These are phyloP conservation scores for Ceratopteris richardii DNA, from an alignment of 75 land plant species.

Conservation along the genomic window DNA sequence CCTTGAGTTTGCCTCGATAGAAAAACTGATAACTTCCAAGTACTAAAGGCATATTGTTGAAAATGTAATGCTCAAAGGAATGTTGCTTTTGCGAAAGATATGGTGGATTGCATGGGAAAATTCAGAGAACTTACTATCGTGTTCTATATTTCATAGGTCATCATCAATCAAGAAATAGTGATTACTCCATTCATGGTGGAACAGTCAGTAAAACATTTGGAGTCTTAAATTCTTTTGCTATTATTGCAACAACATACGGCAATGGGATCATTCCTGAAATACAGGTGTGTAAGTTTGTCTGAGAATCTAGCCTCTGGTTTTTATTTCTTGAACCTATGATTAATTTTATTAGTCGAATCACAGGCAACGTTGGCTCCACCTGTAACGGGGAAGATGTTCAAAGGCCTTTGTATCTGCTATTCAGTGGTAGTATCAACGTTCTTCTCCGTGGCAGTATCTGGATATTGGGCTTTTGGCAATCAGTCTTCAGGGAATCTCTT, in stretches of 20 bases:
- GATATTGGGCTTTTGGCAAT: slow-evolving; percentile 90
- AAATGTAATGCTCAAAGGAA: no score
- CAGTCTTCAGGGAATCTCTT: slow-evolving; percentile 55
- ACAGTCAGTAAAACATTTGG: slow-evolving; percentile 36
- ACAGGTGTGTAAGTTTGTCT: slow-evolving; percentile 56
- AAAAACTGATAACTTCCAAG: no score
- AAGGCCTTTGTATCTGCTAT: slow-evolving; percentile 73
- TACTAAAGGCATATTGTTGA: no score
- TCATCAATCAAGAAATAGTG: slow-evolving; percentile 15
- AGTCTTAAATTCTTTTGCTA: slow-evolving; percentile 57
- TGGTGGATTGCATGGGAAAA: no score
- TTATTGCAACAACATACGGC: slow-evolving; percentile 77
- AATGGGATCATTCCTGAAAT: slow-evolving; percentile 91
- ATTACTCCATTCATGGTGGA: slow-evolving; percentile 50
- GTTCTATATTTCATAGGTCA: background rate
- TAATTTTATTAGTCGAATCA: background rate
- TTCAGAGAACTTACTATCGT: no score
- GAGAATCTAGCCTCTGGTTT: background rate
- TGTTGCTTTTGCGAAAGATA: no score
- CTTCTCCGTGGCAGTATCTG: slow-evolving; percentile 62
- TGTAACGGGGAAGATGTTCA: slow-evolving; percentile 81
- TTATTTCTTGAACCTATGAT: background rate
- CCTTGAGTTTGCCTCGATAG: no score
- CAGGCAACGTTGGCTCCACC: slow-evolving; percentile 97
- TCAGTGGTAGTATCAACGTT: slow-evolving; percentile 54